A percentile compares a stretch with the other conserved stretches of the same genome.
Conservation (phyloP, 108 stramenopile genomes). For the Nannochloropsis salina region DNA sequence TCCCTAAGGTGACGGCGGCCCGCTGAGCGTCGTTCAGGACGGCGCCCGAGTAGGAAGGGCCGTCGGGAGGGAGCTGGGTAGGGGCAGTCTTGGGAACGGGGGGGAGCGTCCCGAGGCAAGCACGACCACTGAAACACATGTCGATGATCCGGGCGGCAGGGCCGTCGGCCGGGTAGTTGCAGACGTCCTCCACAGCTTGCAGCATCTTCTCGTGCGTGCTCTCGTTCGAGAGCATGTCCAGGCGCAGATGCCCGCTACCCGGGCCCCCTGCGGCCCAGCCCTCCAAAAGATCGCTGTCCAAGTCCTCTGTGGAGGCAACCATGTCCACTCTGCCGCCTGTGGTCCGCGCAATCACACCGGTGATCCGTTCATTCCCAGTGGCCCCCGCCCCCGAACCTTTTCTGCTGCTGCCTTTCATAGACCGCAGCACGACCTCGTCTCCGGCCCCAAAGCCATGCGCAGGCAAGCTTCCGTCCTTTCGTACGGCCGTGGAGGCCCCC, state of each 20-base stretch:
- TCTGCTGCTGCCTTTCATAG: constrained; percentile 39
- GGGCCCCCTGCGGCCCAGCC: not conserved
- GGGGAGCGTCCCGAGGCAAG: not conserved
- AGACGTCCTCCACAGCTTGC: constrained; percentile 32
- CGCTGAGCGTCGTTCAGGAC: constrained; percentile 41
- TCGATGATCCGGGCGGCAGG: constrained; percentile 39
- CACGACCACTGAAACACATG: constrained; percentile 32
- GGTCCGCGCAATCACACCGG: constrained; percentile 38
- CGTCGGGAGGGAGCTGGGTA: not conserved
- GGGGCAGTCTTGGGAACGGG: not conserved
- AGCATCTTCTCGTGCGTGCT: constrained; percentile 46
- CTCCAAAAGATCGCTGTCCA: constrained; percentile 30
- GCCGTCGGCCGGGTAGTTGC: constrained; percentile 32
- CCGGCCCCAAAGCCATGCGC: constrained; percentile 40
- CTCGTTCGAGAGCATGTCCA: constrained; percentile 50
- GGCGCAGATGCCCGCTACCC: constrained; percentile 32
- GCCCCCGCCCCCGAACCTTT: constrained; percentile 23
- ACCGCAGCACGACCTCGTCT: constrained; percentile 38
- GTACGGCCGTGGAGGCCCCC: constrained; percentile 25
- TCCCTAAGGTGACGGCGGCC: constrained; percentile 39
- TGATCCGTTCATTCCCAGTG: not conserved
- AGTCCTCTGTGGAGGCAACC: constrained; percentile 28
- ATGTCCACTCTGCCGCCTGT: constrained; percentile 37
- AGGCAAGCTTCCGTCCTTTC: constrained; percentile 31
- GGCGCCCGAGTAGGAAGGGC: not conserved